Conservation (phyloP, 768 basidiomycete genomes). For the Leccinum variicolor region DNA sequence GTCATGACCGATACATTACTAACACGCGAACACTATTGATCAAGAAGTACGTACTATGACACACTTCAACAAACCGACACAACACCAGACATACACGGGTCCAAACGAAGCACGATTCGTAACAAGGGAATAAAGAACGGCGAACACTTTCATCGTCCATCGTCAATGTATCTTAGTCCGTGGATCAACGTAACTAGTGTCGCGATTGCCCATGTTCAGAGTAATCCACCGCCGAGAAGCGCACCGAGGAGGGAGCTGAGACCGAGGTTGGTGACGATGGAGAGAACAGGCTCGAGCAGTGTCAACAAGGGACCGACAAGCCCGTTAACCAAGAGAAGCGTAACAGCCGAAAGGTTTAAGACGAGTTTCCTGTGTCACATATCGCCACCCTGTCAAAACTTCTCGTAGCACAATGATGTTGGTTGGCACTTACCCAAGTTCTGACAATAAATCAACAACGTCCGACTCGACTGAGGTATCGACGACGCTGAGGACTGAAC, state of each 20-base stretch:
- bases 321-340: conserved; percentile 4
- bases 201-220: background rate
- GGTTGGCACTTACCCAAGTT: conserved; percentile 2
- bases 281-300: conserved; percentile 7
- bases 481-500: conserved; percentile 8
- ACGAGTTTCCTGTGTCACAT: background rate
- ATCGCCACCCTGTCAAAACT: background rate
- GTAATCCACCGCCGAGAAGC: conserved; percentile 5
- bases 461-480: background rate
- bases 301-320: background rate
- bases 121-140: no score
- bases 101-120: no score
- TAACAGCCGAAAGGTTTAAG: background rate
- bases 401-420: background rate
- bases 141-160: no score
- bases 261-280: conserved; percentile 6
- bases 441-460: background rate
- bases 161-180: no score
- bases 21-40: no score
- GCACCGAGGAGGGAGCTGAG: background rate
- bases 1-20: no score
- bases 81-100: no score
- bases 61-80: no score
- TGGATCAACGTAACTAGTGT: no score
- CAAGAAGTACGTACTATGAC: no score